Evolutionary conservation across 495 filamentous ascomycete genomes (phyloP), one percentile per base, ranked within the genome.

Genomic region (Tuber calosporum): DNA sequence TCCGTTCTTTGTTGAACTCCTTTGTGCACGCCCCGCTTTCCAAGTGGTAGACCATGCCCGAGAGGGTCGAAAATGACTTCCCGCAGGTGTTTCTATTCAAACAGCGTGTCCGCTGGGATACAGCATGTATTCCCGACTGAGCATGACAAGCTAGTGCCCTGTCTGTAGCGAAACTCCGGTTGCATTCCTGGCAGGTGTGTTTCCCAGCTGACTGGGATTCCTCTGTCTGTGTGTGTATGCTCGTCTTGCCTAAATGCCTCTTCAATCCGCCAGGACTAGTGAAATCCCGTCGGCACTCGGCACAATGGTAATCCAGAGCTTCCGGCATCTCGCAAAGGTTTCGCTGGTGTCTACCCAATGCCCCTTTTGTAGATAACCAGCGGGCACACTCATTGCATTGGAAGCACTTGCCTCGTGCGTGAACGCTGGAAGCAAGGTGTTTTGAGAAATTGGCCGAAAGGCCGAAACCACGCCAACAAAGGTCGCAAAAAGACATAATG

Each of bases 221-320:
- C 53, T 15, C n/a, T 30, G n/a, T 15, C 53, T 1, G 9, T 13
- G 53, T 15, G 26, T 62, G 53, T 62, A 62, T 5, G n/a, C n/a
- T 22, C 53, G 11, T 13, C 53, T 62, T 62, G 0, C 2, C n/a
- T 26, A 62, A 30, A 30, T 62, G 53, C n/a, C 53, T 62, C 11
- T 30, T 62, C n/a, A 62, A 3, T 1, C 53, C 53, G 9, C 53
- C 11, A n/a, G 53, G 53, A 62, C 53, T 30, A 7, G 53, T 62
- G 53, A 62, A 62, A 62, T 62, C 53, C 53, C 26, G 53, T 30
- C 53, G n/a, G 53, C 53, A 62, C n/a, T 62, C n/a, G 53, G 26
- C 11, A 13, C 53, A 62, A 62, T 62, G 53, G n/a, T 62, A 62
- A 26, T 62, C 53, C n/a, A 30, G 3, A 62, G 30, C 11, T 3